Evolutionary conservation across 2,329 filamentous ascomycete species (phyloP).

Genomic region (Scedosporium boydii): DNA sequence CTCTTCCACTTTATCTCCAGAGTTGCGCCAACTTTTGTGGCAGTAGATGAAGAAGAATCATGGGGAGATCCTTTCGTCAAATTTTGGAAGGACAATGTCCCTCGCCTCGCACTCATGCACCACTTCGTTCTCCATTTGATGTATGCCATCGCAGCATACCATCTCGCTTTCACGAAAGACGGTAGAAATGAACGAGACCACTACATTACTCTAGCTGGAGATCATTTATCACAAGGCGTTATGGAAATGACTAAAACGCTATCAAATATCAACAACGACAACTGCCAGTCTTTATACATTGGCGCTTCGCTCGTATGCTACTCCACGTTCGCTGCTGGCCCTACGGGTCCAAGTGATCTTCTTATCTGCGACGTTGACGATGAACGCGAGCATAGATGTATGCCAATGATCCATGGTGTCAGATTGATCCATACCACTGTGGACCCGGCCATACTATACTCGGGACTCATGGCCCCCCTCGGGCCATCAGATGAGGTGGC

Average conservation of each 20-base stretch:
- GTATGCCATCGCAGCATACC: constrained; percentile 18
- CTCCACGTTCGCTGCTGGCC: constrained; percentile 20
- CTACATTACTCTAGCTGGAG: constrained; percentile 14
- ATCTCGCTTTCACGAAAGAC: constrained; percentile 12
- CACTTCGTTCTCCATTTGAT: constrained; percentile 20
- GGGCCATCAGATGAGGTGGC: neutral
- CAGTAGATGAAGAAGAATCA: constrained; percentile 8
- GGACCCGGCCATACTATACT: constrained; percentile 4
- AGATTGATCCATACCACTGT: constrained; percentile 5
- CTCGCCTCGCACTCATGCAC: constrained; percentile 17
- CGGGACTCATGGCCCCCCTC: constrained; percentile 1
- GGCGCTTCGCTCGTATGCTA: constrained; percentile 19
- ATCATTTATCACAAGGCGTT: constrained; percentile 17
- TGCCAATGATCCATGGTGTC: constrained; percentile 8
- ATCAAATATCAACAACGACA: constrained; percentile 14
- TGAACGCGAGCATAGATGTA: neutral
- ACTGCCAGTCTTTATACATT: constrained; percentile 20
- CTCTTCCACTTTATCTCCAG: constrained; percentile 18
- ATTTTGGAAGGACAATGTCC: constrained; percentile 20
- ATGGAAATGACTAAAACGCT: constrained; percentile 16
- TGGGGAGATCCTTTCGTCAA: constrained; percentile 10
- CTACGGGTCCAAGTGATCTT: constrained; percentile 17
- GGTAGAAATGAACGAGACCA: constrained; percentile 9
- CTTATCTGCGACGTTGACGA: constrained; percentile 17
- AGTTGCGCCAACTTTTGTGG: constrained; percentile 15